These are phyloP conservation scores for Adansonia rubrostipa DNA, from an alignment of 441 rosid species.

Conservation along the genomic window DNA sequence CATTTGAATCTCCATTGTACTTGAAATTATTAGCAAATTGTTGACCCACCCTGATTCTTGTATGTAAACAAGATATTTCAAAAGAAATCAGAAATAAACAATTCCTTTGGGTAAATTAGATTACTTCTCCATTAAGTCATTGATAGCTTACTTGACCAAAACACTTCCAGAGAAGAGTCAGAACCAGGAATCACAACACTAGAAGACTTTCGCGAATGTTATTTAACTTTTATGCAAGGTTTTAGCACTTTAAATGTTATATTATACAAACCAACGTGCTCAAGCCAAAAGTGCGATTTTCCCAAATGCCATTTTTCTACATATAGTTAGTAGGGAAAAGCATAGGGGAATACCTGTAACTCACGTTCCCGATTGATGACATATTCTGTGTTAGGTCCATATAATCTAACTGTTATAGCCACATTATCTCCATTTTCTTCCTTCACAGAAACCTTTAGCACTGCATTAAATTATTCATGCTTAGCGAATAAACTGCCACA, in stretches of 20 bases:
- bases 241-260: conserved; percentile 1
- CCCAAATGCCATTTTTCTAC: background rate
- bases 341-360: conserved; percentile 51
- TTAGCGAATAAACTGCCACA: conserved; percentile 7
- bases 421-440: conserved; percentile 57
- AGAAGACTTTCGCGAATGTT: background rate
- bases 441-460: conserved; percentile 84
- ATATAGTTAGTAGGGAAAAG: background rate
- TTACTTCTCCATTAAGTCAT: conserved; percentile 18
- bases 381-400: conserved; percentile 93
- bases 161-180: background rate
- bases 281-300: background rate
- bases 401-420: conserved; percentile 76
- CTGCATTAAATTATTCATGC: conserved; percentile 41
- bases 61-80: conserved; percentile 1
- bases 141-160: conserved; percentile 17
- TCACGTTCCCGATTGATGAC: conserved; percentile 87
- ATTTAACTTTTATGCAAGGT: background rate
- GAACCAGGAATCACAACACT: background rate
- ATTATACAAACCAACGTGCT: background rate
- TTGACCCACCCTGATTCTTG: background rate
- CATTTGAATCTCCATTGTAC: background rate
- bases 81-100: background rate
- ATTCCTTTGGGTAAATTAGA: background rate
- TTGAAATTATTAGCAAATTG: background rate